Conservation (phyloP, 345 rosid genomes). For the Lenwebbia sp. region DNA sequence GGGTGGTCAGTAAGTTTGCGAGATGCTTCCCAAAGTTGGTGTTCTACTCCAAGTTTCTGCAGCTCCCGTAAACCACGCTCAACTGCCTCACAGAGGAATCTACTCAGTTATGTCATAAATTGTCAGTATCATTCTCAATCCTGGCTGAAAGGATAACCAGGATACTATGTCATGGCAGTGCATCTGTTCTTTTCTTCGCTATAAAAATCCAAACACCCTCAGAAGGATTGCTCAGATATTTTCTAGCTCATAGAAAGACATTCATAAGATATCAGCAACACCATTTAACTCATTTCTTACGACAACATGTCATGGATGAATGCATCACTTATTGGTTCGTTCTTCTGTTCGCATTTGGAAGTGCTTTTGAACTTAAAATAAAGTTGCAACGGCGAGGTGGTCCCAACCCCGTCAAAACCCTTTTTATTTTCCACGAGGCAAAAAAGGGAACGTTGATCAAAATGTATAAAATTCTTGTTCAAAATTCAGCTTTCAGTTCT, state of each 20-base stretch:
- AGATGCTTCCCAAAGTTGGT: constrained; percentile 87
- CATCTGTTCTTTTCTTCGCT: not conserved
- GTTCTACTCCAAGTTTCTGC: constrained; percentile 82
- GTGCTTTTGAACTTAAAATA: not conserved
- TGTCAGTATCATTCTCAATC: not conserved
- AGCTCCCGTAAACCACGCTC: constrained; percentile 73
- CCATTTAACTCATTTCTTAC: not conserved
- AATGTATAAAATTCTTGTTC: not conserved
- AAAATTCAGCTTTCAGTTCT: not conserved
- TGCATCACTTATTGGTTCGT: not conserved
- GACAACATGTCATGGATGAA: not conserved
- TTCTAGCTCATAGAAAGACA: not conserved
- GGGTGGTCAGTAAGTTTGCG: constrained; percentile 46
- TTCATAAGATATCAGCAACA: not conserved
- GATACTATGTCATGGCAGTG: not conserved
- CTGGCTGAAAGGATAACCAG: not conserved
- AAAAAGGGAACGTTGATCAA: not conserved
- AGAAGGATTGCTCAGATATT: not conserved
- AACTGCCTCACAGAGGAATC: constrained; percentile 23
- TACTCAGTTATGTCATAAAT: not conserved
- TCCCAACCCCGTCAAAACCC: not conserved
- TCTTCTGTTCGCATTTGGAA: not conserved
- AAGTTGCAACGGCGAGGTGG: not conserved
- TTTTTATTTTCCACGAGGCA: not conserved
- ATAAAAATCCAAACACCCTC: not conserved